Evolutionary conservation across 2,329 filamentous ascomycete species (phyloP).

Genomic region (Fusarium metavorans): DNA sequence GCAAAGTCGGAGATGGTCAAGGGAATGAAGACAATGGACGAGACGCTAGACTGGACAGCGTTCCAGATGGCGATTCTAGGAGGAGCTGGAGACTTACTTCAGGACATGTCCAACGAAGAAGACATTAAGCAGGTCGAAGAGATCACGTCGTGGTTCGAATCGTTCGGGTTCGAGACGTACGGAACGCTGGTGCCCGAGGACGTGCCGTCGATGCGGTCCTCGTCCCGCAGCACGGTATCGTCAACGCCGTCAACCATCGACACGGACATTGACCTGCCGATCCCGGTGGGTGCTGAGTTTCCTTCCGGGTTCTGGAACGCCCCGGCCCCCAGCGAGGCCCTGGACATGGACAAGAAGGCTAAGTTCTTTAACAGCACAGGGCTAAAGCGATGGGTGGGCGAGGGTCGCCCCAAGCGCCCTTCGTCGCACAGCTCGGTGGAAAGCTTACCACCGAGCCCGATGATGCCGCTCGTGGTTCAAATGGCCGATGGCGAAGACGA

Average conservation of each 20-base stretch:
- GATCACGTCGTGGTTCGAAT: conserved; percentile 64
- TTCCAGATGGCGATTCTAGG: conserved; percentile 75
- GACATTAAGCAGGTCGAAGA: conserved; percentile 59
- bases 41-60: conserved; percentile 70
- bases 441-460: conserved; percentile 63
- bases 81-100: conserved; percentile 64
- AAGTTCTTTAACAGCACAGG: conserved; percentile 48
- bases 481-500: conserved; percentile 51
- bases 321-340: conserved; percentile 27
- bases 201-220: conserved; percentile 34
- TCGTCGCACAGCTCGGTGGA: conserved; percentile 42
- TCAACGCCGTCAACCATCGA: conserved; percentile 47
- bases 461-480: conserved; percentile 60
- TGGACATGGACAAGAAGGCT: conserved; percentile 48
- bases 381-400: conserved; percentile 53
- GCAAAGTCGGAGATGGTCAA: conserved; percentile 57
- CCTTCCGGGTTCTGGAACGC: conserved; percentile 51
- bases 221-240: conserved; percentile 41
- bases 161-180: conserved; percentile 59
- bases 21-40: conserved; percentile 57
- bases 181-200: conserved; percentile 54
- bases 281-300: conserved; percentile 52
- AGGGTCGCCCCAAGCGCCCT: conserved; percentile 49
- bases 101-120: conserved; percentile 58
- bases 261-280: conserved; percentile 52